These are phyloP conservation scores for Beauveria bassiana DNA, from an alignment of 2,329 filamentous ascomycete genomes.

Conservation along the genomic window DNA sequence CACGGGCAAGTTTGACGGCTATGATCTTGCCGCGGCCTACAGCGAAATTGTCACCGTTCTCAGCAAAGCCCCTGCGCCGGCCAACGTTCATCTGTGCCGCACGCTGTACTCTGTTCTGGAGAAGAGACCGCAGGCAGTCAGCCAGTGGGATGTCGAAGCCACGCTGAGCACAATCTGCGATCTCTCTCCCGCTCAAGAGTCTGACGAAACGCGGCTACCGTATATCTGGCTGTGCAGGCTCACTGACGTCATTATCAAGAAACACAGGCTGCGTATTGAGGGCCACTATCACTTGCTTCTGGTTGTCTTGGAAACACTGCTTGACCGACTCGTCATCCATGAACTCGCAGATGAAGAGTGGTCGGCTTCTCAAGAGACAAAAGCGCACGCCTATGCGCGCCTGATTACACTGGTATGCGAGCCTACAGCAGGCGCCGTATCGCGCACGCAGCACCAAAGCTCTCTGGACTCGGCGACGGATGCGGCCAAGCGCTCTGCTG, in stretches of 20 bases:
- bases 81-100: conserved; percentile 32
- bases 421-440: conserved; percentile 48
- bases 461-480: conserved; percentile 53
- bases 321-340: conserved; percentile 41
- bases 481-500: conserved; percentile 52
- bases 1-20: conserved; percentile 20
- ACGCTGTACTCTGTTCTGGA: conserved; percentile 41
- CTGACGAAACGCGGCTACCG: conserved; percentile 20
- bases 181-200: conserved; percentile 19
- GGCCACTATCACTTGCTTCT: conserved; percentile 55
- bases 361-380: conserved; percentile 26
- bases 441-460: conserved; percentile 35
- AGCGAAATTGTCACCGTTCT: conserved; percentile 30
- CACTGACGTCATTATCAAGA: conserved; percentile 48
- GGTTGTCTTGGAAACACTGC: conserved; percentile 46
- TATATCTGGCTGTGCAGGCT: conserved; percentile 45
- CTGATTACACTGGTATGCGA: conserved; percentile 54
- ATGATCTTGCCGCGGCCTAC: conserved; percentile 34
- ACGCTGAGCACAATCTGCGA: conserved; percentile 39
- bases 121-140: conserved; percentile 41
- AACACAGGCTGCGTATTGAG: conserved; percentile 53
- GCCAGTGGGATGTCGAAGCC: conserved; percentile 50
- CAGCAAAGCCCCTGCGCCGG: conserved; percentile 20
- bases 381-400: conserved; percentile 45
- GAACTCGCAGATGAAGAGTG: conserved; percentile 15